Percentiles rank a stretch among this genome's conserved stretches.
phyloP scores from a whole-genome alignment of 1,284 basidiomycete genomes.

The Entoloma clypeatum region DNA sequence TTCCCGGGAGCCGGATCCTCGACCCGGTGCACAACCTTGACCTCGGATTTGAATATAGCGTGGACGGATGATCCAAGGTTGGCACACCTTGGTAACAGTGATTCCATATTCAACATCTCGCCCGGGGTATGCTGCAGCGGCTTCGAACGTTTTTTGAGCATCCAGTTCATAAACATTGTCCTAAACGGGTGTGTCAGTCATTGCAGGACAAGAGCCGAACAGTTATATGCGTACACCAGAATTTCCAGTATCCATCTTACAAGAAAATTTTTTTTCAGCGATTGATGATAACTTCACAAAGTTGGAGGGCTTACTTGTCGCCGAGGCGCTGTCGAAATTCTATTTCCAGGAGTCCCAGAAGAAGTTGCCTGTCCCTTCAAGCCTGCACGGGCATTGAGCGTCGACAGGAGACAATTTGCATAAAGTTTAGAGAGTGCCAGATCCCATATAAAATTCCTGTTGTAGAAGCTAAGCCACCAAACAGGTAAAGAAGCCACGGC shows the following conservation, averaged over 20 bases:
- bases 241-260: constrained; percentile 12
- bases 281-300: neutral
- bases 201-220: neutral
- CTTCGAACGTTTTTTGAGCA: constrained; percentile 20
- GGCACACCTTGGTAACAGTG: constrained; percentile 34
- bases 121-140: constrained; percentile 14
- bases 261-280: too few relatives aligned
- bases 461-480: neutral
- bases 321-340: constrained; percentile 23
- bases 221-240: constrained; percentile 8
- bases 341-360: constrained; percentile 23
- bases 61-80: neutral
- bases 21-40: constrained; percentile 28
- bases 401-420: constrained; percentile 52
- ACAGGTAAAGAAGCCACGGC: neutral
- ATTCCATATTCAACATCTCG: constrained; percentile 32
- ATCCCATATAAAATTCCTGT: constrained; percentile 50
- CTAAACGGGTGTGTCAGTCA: constrained; percentile 13
- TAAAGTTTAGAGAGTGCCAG: constrained; percentile 52
- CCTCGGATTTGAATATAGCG: neutral
- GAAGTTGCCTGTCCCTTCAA: constrained; percentile 25
- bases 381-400: constrained; percentile 45
- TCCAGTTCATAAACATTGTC: constrained; percentile 31
- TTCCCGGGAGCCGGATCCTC: constrained; percentile 21
- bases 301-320: constrained; percentile 18